Base-by-base conservation (phyloP, 2,329 filamentous ascomycete genomes). In the Diplodia mutila region DNA sequence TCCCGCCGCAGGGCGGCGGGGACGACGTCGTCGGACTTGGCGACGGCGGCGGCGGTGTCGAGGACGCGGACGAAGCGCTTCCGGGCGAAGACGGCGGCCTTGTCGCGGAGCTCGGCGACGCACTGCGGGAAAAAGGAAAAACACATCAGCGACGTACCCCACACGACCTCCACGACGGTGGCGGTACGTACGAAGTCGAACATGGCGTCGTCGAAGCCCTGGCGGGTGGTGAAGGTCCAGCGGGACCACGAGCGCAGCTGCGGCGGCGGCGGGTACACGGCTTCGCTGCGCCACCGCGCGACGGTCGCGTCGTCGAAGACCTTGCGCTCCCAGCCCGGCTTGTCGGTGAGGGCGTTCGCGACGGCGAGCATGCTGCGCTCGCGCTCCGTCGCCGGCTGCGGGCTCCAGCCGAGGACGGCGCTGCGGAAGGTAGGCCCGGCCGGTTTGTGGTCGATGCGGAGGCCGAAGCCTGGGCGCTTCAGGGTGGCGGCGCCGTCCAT, bases 11-110 rank as follows among this genome's bases (percentile, higher is more conserved):
- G 69, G 1, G 76, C 71, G 0, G 73, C 64, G 0, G 79, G 67
- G 3, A 88, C 73, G 3, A 79, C 72, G 2, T 70, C 73, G 73
- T 89, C 86, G 0, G 85, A 85, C 73, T 89, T 89, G 69, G 82
- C 81, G 4, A 86, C 76, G 46, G 79, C 78, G 6, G 73, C 72
- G n/a, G 72, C 70, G 0, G 78, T 77, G 59, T 86, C 84, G 27
- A 85, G 75, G 2, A 82, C 78, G 14, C 76, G 75, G 9, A 85
- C 71, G 11, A 83, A 73, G 2, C 78, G 73, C n/a, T 75, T 77
- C 3, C 76, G 65, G 53, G 80, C 71, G 65, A 81, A 80, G 16
- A 80, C 70, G n/a, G 71, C 70, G 1, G 84, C 83, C 69, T 87
- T 86, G 70, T 81, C 80, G 25, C 76, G 78, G 0, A 87, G 78